phyloP scores from a whole-genome alignment of 1,284 basidiomycete genomes.

The Fereydounia khargensis region DNA sequence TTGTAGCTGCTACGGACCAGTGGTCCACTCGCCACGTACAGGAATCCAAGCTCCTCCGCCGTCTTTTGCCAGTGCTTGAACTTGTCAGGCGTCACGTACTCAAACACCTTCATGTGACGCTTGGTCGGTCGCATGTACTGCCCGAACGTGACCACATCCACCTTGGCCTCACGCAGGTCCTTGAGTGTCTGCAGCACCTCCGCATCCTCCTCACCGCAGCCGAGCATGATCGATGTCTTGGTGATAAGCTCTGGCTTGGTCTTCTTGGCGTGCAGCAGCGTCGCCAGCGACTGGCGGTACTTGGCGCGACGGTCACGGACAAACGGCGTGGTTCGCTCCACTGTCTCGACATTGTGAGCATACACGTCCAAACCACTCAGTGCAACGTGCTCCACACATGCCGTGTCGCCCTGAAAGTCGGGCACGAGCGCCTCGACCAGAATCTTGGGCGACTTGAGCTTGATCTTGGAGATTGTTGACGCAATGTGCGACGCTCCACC shows the following conservation, averaged over 20 bases:
- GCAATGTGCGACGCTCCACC: slow-evolving; percentile 93
- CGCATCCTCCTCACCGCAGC: slow-evolving; percentile 84
- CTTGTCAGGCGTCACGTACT: slow-evolving; percentile 89
- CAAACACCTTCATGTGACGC: slow-evolving; percentile 96
- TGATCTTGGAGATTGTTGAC: slow-evolving; percentile 89
- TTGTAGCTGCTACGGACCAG: slow-evolving; percentile 95
- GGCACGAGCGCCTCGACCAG: slow-evolving; percentile 95
- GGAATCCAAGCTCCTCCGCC: slow-evolving; percentile 89
- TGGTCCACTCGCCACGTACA: slow-evolving; percentile 95
- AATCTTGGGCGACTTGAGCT: slow-evolving; percentile 88
- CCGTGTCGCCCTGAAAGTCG: slow-evolving; percentile 80
- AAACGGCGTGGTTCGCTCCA: slow-evolving; percentile 85
- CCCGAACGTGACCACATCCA: slow-evolving; percentile 98
- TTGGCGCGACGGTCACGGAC: slow-evolving; percentile 92
- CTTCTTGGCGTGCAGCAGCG: slow-evolving; percentile 68
- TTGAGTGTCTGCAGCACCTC: slow-evolving; percentile 77
- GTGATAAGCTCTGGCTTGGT: slow-evolving; percentile 78
- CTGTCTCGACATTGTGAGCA: slow-evolving; percentile 96
- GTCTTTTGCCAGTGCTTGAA: slow-evolving; percentile 87
- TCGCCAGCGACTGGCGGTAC: slow-evolving; percentile 83
- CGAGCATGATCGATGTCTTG: slow-evolving; percentile 98
- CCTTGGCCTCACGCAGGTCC: slow-evolving; percentile 83
- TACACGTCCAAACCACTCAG: slow-evolving; percentile 93
- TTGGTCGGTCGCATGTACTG: slow-evolving; percentile 99
- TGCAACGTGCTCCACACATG: slow-evolving; percentile 78